Conservation (phyloP, 2,329 filamentous ascomycete species). For the Fusarium floridanum region DNA sequence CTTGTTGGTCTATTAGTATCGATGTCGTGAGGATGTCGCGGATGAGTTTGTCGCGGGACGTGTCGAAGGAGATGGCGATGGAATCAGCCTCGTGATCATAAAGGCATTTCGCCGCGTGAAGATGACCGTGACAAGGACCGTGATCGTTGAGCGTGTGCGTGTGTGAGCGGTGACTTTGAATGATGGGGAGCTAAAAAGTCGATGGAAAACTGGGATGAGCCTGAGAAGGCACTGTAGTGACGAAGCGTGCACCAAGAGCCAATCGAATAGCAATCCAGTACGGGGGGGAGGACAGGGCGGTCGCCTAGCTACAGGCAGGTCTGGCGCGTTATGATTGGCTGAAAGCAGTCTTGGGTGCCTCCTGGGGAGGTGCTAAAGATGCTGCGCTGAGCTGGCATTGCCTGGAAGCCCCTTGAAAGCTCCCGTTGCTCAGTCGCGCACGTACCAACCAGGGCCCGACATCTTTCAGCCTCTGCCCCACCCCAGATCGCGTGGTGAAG, state of each 20-base stretch:
- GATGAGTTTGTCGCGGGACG: slow-evolving; percentile 19
- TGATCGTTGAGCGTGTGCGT: slow-evolving; percentile 26
- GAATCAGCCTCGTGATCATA: slow-evolving; percentile 42
- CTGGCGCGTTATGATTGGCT: slow-evolving; percentile 40
- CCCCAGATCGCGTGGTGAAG: slow-evolving; percentile 37
- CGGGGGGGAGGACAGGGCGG: slow-evolving; percentile 21
- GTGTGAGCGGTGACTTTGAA: slow-evolving; percentile 43
- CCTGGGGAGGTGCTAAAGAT: slow-evolving; percentile 37
- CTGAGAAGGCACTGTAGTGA: slow-evolving; percentile 40
- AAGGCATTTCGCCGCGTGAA: slow-evolving; percentile 46
- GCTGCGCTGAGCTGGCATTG: slow-evolving; percentile 43
- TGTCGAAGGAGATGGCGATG: slow-evolving; percentile 41
- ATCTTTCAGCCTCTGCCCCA: slow-evolving; percentile 29
- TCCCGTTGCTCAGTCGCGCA: slow-evolving; percentile 17
- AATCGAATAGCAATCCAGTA: slow-evolving; percentile 42
- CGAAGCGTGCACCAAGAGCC: slow-evolving; percentile 46
- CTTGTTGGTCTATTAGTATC: slow-evolving; percentile 2
- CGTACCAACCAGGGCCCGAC: slow-evolving; percentile 25
- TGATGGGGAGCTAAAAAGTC: slow-evolving; percentile 30
- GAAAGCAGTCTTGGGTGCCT: background rate
- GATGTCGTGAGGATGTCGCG: slow-evolving; percentile 30
- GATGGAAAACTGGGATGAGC: slow-evolving; percentile 38
- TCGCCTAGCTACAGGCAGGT: slow-evolving; percentile 37
- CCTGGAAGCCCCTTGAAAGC: slow-evolving; percentile 36
- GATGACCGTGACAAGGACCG: slow-evolving; percentile 34